Base-by-base conservation (phyloP, 371 early-diverging fungal genomes). In the Mycotypha africana region DNA sequence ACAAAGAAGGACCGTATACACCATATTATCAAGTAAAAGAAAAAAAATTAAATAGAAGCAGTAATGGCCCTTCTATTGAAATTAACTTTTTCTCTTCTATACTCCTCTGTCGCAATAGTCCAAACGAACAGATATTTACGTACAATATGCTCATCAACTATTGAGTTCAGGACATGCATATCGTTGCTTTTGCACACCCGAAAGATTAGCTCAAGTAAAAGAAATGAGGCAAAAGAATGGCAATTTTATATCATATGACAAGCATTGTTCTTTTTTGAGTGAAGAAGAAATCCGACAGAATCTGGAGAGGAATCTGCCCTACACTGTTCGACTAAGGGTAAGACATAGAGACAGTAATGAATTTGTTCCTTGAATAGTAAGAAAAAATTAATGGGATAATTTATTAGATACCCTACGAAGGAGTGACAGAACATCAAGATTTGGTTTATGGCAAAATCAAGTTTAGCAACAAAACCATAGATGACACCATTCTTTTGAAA, bases 401-500 rank as follows among this genome's bases (percentile, higher is more conserved):
- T n/a, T n/a, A n/a, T n/a, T 44, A 85, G 84, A 64, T 78, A 8
- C 84, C 82, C 2, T 58, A 49, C 30, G 77, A 80, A 46, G 84
- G 83, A 23, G 53, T 52, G 12, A 84, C 84, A 0, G 49, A 59
- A 3, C 67, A 90, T 24, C 45, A 76, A n/a, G 97, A 97, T 49
- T 47, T 78, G 16, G 86, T 93, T 0, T 84, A 92, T 49, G 93
- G 92, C 11, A 58, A 60, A 8, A 71, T 93, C 39, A 62, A 66
- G 25, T 86, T 95, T 31, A 65, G 71, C 10, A 81, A 89, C 50
- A 75, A 76, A 25, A 75, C 76, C 3, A 70, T 90, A n/a, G 95
- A 95, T 45, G 97, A 97, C 59, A 76, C 86, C 4, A 84, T 97
- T 38, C 53, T 97, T 25, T 58, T 97, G 41, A 97, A 97, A 58